These are phyloP conservation scores for Erythrophleum ivorense DNA, from an alignment of 331 rosid genomes.

Conservation along the genomic window DNA sequence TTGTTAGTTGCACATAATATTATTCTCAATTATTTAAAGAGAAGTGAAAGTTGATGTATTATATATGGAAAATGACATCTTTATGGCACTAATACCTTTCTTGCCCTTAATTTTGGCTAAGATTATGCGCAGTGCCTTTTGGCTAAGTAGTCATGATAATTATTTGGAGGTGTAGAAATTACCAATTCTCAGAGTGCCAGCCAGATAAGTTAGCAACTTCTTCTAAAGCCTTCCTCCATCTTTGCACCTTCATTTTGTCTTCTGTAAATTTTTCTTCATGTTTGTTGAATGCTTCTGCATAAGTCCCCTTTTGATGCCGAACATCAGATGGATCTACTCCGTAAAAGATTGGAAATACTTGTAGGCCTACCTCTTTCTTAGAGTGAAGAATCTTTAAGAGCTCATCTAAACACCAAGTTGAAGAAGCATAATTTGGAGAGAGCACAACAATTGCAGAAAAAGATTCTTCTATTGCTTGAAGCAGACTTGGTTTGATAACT, in stretches of 20 bases:
- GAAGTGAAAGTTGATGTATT: no score
- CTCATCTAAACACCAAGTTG: constrained; percentile 1
- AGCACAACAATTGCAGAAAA: not conserved
- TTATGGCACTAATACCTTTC: no score
- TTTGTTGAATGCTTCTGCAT: not conserved
- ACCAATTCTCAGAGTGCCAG: not conserved
- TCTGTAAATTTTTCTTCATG: not conserved
- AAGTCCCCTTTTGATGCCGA: not conserved
- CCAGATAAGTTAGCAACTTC: not conserved
- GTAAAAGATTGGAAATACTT: not conserved
- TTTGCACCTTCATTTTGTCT: not conserved
- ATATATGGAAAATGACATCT: no score
- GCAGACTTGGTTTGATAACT: not conserved
- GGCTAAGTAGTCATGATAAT: no score
- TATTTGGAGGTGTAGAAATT: not conserved
- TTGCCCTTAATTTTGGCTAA: no score
- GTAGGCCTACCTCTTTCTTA: not conserved
- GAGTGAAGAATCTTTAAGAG: not conserved
- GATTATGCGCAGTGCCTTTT: no score
- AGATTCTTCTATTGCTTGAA: not conserved
- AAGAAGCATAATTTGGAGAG: not conserved
- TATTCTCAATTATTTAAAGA: no score
- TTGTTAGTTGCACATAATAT: no score
- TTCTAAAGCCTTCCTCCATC: not conserved
- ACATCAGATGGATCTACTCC: not conserved